These are phyloP conservation scores for Scheffersomyces ergatensis DNA, from an alignment of 805 yeast species.

Conservation along the genomic window DNA sequence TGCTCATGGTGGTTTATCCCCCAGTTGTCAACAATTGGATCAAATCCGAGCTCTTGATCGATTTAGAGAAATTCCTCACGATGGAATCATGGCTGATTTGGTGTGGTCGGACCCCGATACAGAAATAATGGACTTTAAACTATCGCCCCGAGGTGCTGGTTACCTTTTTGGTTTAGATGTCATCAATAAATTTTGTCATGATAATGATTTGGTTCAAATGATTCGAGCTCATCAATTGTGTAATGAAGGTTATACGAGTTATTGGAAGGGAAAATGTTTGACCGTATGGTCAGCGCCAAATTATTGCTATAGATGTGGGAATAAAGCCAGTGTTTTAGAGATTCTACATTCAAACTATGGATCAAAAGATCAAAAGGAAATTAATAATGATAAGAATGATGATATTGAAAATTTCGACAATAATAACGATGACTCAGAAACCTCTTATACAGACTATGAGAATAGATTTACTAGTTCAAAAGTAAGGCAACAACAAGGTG, in stretches of 20 bases:
- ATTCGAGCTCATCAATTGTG: slow-evolving; percentile 95
- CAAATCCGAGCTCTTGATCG: slow-evolving; percentile 89
- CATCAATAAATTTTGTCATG: slow-evolving; percentile 77
- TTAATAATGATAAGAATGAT: not conserved
- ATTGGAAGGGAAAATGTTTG: slow-evolving; percentile 85
- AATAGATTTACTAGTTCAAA: slow-evolving; percentile 4
- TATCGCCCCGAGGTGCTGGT: slow-evolving; percentile 97
- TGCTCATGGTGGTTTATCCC: slow-evolving; percentile 95
- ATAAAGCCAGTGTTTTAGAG: slow-evolving; percentile 95
- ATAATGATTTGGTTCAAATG: slow-evolving; percentile 77
- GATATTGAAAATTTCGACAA: slow-evolving; percentile 3
- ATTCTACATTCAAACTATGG: slow-evolving; percentile 52
- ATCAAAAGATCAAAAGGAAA: slow-evolving; percentile 9
- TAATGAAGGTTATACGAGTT: slow-evolving; percentile 91
- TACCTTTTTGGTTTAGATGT: slow-evolving; percentile 92
- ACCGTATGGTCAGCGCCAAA: slow-evolving; percentile 99
- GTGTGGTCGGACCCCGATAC: slow-evolving; percentile 99
- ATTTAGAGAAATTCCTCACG: slow-evolving; percentile 94
- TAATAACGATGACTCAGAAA: slow-evolving; percentile 1
- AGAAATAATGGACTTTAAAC: slow-evolving; percentile 71
- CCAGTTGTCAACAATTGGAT: slow-evolving; percentile 90
- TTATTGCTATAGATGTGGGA: slow-evolving; percentile 96
- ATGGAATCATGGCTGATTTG: slow-evolving; percentile 98
- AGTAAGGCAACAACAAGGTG: slow-evolving; percentile 17
- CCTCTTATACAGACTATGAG: slow-evolving; percentile 2